phyloP scores from a whole-genome alignment of 805 yeast genomes.

The Metschnikowia anglica region DNA sequence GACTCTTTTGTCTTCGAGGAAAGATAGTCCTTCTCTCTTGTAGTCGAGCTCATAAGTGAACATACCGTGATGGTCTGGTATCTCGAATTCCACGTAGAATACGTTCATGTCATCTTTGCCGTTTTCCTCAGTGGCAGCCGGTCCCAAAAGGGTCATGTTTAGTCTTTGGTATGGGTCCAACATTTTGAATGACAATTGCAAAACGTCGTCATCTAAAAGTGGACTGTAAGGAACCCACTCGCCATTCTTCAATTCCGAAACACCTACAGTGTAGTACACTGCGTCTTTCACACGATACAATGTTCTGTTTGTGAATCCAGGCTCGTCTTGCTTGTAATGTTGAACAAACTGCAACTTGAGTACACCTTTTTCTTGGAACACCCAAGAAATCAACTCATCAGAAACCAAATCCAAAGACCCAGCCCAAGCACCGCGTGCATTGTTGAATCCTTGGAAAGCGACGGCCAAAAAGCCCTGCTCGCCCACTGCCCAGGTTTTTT shows the following conservation, averaged over 20 bases:
- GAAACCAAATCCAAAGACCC: conserved; percentile 63
- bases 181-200: conserved; percentile 85
- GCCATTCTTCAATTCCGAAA: conserved; percentile 46
- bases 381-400: conserved; percentile 53
- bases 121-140: conserved; percentile 33
- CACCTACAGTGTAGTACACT: conserved; percentile 53
- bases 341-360: conserved; percentile 53
- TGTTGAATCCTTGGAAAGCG: conserved; percentile 74
- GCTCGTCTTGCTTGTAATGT: conserved; percentile 53
- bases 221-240: conserved; percentile 67
- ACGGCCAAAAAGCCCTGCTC: conserved; percentile 73
- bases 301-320: conserved; percentile 32
- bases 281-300: conserved; percentile 76
- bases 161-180: conserved; percentile 93
- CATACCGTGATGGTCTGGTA: conserved; percentile 97
- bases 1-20: conserved; percentile 59
- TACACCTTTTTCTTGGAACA: conserved; percentile 65
- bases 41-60: conserved; percentile 82
- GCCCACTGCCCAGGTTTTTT: conserved; percentile 74
- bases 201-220: conserved; percentile 43
- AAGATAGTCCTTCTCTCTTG: conserved; percentile 73
- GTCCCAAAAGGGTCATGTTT: conserved; percentile 48
- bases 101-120: conserved; percentile 47
- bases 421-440: conserved; percentile 77
- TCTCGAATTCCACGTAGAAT: conserved; percentile 55